Base-by-base conservation (phyloP, 805 yeast genomes). In the Priceomyces fermenticarens region DNA sequence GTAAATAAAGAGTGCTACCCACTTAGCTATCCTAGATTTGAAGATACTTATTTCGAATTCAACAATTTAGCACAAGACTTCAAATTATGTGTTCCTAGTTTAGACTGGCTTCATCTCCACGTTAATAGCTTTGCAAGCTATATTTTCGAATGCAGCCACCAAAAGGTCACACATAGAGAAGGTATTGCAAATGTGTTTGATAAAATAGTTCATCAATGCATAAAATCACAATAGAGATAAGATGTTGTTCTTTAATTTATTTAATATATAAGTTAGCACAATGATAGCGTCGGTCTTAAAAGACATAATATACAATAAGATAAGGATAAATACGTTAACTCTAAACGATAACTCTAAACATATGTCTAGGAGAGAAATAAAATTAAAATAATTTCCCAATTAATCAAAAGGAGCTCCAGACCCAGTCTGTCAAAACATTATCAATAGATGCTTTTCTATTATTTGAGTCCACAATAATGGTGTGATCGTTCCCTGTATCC, bases 341-440 rank as follows among this genome's bases (percentile, higher is more conserved):
- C 14, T 29, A 29, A n/a, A 29, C 31, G 14, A 5, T n/a, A 4
- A 9, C 31, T 29, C 12, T 29, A n/a, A 29, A 5, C 11, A 11
- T n/a, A 29, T 29, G 4, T n/a, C 12, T 29, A n/a, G 31, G 14
- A 26, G 29, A 26, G 10, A 10, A 26, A 29, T 13, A 9, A 29
- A n/a, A 5, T n/a, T 5, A 29, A n/a, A 29, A 29, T n/a, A 4
- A n/a, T 29, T 9, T 5, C 29, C 3, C 25, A 35, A n/a, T 13
- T 3, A 26, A 35, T 39, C 47, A 73, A 50, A 75, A 73, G 4
- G 79, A 72, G 51, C 80, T 73, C 80, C 80, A 74, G 20, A 65
- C 69, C 80, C 80, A 74, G 54, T 74, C 78, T 35, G 51, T 62
- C 3, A 72, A 66, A 30, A 67, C 61, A 30, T 40, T 38, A 11